A percentile compares a stretch with the other conserved stretches of the same genome.
Evolutionary conservation across 1,284 basidiomycete species (phyloP).

Genomic region (Neolentinus lepideus): DNA sequence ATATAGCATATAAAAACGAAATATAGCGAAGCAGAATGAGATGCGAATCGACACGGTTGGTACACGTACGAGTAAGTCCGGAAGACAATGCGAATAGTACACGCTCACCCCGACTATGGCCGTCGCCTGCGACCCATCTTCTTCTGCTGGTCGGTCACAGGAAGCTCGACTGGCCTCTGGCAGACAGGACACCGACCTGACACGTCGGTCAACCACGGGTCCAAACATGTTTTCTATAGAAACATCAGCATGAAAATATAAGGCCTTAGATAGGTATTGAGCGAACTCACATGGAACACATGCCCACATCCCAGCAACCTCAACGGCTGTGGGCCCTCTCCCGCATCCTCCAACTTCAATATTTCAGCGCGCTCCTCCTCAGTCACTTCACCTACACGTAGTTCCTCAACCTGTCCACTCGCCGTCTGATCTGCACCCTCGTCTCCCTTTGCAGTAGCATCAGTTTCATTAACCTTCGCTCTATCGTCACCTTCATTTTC

Average conservation of each 20-base stretch:
- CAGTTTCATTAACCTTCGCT: constrained; percentile 6
- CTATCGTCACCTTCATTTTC: constrained; percentile 13
- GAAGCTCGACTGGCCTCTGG: constrained; percentile 45
- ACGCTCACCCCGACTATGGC: neutral
- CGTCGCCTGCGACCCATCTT: constrained; percentile 4
- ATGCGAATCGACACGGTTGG: neutral
- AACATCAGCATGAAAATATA: constrained; percentile 3
- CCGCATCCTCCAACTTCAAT: constrained; percentile 56
- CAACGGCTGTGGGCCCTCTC: constrained; percentile 67
- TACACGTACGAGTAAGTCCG: neutral
- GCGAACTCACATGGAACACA: constrained; percentile 68
- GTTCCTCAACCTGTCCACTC: constrained; percentile 11
- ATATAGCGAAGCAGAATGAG: neutral
- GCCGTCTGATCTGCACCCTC: constrained; percentile 15
- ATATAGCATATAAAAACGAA: neutral
- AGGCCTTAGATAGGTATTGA: constrained; percentile 5
- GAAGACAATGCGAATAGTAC: neutral
- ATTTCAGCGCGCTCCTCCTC: constrained; percentile 28
- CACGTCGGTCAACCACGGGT: constrained; percentile 72
- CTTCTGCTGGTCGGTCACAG: constrained; percentile 17
- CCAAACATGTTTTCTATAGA: constrained; percentile 66
- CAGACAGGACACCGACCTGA: constrained; percentile 77
- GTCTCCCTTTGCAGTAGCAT: neutral
- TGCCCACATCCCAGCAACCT: constrained; percentile 69
- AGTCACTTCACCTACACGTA: constrained; percentile 29